Conservation (phyloP, 1,284 basidiomycete species). For the Vanrija humicola region DNA sequence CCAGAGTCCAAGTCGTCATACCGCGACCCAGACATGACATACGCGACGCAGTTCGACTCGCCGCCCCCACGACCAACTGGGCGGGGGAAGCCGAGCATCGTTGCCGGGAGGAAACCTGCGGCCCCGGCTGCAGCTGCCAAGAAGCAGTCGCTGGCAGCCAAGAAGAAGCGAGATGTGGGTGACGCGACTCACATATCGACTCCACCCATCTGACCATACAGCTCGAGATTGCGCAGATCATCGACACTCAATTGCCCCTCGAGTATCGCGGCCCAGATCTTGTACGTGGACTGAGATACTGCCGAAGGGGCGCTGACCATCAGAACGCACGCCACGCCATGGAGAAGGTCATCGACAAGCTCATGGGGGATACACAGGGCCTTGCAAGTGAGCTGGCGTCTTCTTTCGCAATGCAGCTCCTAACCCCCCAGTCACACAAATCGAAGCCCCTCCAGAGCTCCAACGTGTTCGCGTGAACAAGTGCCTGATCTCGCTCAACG, state of each 20-base stretch:
- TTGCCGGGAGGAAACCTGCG: background rate
- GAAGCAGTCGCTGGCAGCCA: slow-evolving; percentile 56
- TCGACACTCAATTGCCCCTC: slow-evolving; percentile 68
- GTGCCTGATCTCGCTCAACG: slow-evolving; percentile 83
- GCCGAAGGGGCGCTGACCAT: background rate
- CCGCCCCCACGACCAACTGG: too few relatives aligned
- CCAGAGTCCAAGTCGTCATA: background rate
- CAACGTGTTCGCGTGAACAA: slow-evolving; percentile 87
- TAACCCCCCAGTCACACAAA: slow-evolving; percentile 61
- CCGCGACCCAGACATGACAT: slow-evolving; percentile 36
- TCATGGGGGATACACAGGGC: slow-evolving; percentile 42
- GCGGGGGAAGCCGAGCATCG: slow-evolving; percentile 2
- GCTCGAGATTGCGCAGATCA: slow-evolving; percentile 62
- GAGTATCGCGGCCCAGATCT: slow-evolving; percentile 87
- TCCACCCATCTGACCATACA: slow-evolving; percentile 11
- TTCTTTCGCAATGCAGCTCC: slow-evolving; percentile 2
- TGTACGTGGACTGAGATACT: slow-evolving; percentile 50
- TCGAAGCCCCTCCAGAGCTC: slow-evolving; percentile 74
- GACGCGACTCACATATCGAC: too few relatives aligned
- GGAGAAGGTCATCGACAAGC: slow-evolving; percentile 58
- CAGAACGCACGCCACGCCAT: slow-evolving; percentile 69
- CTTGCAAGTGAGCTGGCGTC: slow-evolving; percentile 15
- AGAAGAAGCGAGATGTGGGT: slow-evolving; percentile 68
- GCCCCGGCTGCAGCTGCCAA: slow-evolving; percentile 7
- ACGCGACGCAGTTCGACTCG: slow-evolving; percentile 34